Evolutionary conservation across 352 stramenopile genomes (phyloP), one percentile per base, ranked within the genome.

Genomic region (Plasmopara viticola): DNA sequence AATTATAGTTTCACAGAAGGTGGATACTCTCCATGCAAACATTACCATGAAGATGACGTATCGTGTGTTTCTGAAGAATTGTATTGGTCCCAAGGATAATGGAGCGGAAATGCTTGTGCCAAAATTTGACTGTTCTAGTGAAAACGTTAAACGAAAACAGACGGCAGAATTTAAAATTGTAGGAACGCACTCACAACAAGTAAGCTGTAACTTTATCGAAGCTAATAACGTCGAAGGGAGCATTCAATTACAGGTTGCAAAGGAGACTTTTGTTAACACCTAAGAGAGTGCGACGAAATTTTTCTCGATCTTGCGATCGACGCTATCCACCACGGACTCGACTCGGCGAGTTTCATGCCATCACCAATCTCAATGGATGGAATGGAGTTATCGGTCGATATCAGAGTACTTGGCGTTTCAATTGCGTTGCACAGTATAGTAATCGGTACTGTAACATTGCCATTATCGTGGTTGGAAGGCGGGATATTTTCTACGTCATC

Each of bases 221-320:
- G 57, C 44, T 25, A 25, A 25, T 13, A 64, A 68, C 29, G 56
- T 68, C 9, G 49, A 72, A 33, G 58, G 62, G 18, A 68, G 46
- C 30, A 50, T 78, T 25, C 40, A 63, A 56, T 15, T 69, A 47
- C 17, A 64, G 41, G 58, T 66, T 44, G 37, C 35, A 37, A 38
- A 38, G 37, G 4, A 55, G 25, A 48, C 33, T 38, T 47, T 25
- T 48, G 18, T 31, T 64, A 65, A 53, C 44, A 30, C 13, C 59
- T 53, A 35, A 70, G 43, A 33, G 68, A 70, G 40, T 74, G 55
- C 15, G 68, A 72, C n/a, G 56, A 70, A 45, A 82, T 64, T 14
- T 53, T 68, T 18, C 43, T 66, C 33, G 56, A 50, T 58, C 48
- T 40, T 47, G 47, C 51, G 41, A 72, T 63, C 13, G 64, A 49